These are phyloP conservation scores for Citrus glauca DNA, from an alignment of 345 rosid genomes.

Conservation along the genomic window DNA sequence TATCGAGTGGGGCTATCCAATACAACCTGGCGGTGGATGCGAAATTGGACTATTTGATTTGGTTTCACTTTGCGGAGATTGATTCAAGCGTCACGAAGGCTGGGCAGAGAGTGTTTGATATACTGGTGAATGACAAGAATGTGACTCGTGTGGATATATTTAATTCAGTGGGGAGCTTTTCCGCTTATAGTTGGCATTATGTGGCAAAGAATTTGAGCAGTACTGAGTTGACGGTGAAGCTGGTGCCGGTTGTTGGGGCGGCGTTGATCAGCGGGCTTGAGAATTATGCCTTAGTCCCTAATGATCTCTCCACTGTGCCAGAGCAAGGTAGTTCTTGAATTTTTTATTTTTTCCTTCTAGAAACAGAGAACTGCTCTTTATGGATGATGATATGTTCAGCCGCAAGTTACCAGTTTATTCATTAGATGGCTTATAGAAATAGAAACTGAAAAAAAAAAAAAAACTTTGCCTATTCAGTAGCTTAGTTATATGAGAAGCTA, in stretches of 20 bases:
- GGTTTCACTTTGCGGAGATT: constrained; percentile 96
- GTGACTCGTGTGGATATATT: constrained; percentile 69
- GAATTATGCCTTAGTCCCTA: constrained; percentile 83
- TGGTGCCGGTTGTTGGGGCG: constrained; percentile 55
- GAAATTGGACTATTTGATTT: constrained; percentile 82
- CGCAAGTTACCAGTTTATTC: background rate
- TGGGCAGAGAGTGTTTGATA: constrained; percentile 75
- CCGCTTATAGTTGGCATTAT: constrained; percentile 52
- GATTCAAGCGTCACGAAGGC: constrained; percentile 59
- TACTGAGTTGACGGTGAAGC: constrained; percentile 47
- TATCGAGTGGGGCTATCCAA: constrained; percentile 43
- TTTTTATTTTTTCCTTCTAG: background rate
- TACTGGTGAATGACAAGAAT: constrained; percentile 60
- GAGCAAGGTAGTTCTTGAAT: constrained; percentile 58
- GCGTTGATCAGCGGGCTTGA: constrained; percentile 82
- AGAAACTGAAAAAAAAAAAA: background rate
- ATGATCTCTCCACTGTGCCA: constrained; percentile 70
- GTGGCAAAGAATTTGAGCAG: constrained; percentile 62
- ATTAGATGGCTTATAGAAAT: background rate
- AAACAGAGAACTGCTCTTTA: background rate
- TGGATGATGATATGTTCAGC: background rate
- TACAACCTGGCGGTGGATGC: constrained; percentile 80
- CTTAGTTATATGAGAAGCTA: background rate
- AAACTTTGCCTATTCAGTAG: background rate
- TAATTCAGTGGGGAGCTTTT: constrained; percentile 58